Conservation (phyloP, 495 filamentous ascomycete genomes). For the Aspergillus mulundensis region DNA sequence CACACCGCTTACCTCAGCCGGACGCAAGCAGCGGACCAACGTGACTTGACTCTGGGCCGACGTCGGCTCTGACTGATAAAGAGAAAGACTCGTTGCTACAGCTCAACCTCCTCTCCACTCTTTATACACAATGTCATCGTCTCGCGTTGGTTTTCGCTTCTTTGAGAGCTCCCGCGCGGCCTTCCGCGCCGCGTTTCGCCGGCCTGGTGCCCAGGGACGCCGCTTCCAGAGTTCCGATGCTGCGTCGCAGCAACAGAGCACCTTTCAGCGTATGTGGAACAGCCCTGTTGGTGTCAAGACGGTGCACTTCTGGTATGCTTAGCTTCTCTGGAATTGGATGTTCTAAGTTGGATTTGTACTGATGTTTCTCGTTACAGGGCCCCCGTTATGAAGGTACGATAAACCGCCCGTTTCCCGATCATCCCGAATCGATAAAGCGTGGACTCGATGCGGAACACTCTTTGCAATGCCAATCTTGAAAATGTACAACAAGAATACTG, state of each 20-base stretch:
- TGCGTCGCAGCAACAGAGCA: constrained; percentile 51
- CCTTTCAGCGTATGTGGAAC: constrained; percentile 73
- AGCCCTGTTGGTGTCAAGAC: constrained; percentile 88
- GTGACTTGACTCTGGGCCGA: constrained; percentile 11
- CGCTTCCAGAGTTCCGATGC: constrained; percentile 65
- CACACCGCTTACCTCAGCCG: constrained; percentile 34
- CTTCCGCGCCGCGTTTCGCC: constrained; percentile 51
- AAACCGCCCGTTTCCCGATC: constrained; percentile 11
- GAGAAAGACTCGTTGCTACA: background rate
- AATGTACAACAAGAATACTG: background rate
- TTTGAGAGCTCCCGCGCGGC: constrained; percentile 51
- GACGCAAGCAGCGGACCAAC: constrained; percentile 21
- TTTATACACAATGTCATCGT: constrained; percentile 37
- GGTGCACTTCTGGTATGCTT: constrained; percentile 88
- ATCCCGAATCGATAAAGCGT: background rate
- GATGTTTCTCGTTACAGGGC: constrained; percentile 54
- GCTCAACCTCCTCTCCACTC: constrained; percentile 19
- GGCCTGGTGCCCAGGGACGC: constrained; percentile 49
- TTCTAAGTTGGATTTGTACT: constrained; percentile 2
- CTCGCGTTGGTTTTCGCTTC: constrained; percentile 47
- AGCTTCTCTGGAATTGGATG: background rate
- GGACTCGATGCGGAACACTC: no score
- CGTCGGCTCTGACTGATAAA: constrained; percentile 14
- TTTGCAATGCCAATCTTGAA: no score
- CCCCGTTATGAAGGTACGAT: constrained; percentile 86